Evolutionary conservation across 768 basidiomycete species (phyloP).

Genomic region (Dentipellis sp.): DNA sequence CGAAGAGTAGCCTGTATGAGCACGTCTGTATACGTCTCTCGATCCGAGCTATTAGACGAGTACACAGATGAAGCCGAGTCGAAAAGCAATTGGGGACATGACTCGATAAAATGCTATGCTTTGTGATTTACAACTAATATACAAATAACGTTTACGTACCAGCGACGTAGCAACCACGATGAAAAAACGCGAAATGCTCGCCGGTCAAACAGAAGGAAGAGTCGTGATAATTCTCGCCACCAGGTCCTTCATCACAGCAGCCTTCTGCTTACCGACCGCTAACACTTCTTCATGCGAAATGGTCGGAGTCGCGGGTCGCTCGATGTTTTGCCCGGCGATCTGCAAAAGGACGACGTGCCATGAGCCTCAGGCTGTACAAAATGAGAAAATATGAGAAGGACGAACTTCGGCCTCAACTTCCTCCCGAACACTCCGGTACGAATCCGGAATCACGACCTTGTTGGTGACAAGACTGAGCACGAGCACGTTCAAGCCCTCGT

Average conservation of each 20-base stretch:
- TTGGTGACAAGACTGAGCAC: slow-evolving; percentile 85
- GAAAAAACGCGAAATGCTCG: no score
- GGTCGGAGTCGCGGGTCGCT: slow-evolving; percentile 30
- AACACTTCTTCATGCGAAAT: slow-evolving; percentile 82
- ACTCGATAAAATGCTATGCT: no score
- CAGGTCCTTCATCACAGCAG: slow-evolving; percentile 59
- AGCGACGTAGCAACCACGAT: no score
- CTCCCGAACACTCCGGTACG: slow-evolving; percentile 57
- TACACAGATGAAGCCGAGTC: no score
- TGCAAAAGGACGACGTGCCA: slow-evolving; percentile 18
- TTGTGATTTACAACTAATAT: no score
- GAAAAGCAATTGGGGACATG: no score
- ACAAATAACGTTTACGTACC: no score
- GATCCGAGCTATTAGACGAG: no score
- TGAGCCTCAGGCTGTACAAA: not conserved
- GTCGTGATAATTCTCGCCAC: slow-evolving; percentile 50
- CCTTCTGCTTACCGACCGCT: slow-evolving; percentile 52
- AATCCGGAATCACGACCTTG: slow-evolving; percentile 64
- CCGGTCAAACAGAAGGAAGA: not conserved
- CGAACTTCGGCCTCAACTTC: slow-evolving; percentile 75
- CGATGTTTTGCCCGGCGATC: slow-evolving; percentile 51
- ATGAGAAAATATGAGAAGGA: not conserved
- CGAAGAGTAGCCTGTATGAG: no score
- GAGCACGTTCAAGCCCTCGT: slow-evolving; percentile 67
- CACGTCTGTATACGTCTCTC: no score